These are phyloP conservation scores for Wickerhamiella domercqiae DNA, from an alignment of 805 yeast species.

Conservation along the genomic window DNA sequence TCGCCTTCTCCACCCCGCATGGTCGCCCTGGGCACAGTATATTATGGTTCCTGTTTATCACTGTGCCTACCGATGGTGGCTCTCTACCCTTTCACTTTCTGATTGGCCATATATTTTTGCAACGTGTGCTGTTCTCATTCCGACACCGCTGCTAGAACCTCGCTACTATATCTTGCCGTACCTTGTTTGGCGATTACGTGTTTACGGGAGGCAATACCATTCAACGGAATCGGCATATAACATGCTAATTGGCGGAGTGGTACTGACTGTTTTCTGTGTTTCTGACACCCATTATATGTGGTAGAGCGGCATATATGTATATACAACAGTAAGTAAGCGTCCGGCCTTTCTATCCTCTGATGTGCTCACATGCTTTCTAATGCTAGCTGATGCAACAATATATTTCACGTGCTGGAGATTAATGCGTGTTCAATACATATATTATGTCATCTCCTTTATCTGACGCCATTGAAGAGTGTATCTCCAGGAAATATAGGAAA, in stretches of 20 bases:
- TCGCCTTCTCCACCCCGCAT: constrained; percentile 33
- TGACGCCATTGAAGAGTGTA: too few species aligned
- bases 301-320: constrained; percentile 33
- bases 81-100: constrained; percentile 26
- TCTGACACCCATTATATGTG: constrained; percentile 73
- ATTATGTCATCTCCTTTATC: too few species aligned
- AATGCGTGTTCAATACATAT: too few species aligned
- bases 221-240: constrained; percentile 47
- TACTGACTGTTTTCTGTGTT: constrained; percentile 41
- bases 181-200: constrained; percentile 53
- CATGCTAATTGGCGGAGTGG: constrained; percentile 35
- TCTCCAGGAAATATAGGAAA: too few species aligned
- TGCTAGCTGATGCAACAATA: too few species aligned
- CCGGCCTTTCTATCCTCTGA: background rate
- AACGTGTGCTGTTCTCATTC: constrained; percentile 47
- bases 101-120: constrained; percentile 41
- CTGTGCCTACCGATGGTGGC: constrained; percentile 29
- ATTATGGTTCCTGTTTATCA: constrained; percentile 57
- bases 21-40: constrained; percentile 14
- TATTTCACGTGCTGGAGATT: too few species aligned
- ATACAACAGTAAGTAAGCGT: background rate
- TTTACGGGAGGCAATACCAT: constrained; percentile 12
- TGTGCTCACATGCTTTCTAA: too few species aligned
- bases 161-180: constrained; percentile 79
- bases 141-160: constrained; percentile 89